These are phyloP conservation scores for Cystofilobasidium macerans DNA, from an alignment of 768 basidiomycete genomes.

Conservation along the genomic window DNA sequence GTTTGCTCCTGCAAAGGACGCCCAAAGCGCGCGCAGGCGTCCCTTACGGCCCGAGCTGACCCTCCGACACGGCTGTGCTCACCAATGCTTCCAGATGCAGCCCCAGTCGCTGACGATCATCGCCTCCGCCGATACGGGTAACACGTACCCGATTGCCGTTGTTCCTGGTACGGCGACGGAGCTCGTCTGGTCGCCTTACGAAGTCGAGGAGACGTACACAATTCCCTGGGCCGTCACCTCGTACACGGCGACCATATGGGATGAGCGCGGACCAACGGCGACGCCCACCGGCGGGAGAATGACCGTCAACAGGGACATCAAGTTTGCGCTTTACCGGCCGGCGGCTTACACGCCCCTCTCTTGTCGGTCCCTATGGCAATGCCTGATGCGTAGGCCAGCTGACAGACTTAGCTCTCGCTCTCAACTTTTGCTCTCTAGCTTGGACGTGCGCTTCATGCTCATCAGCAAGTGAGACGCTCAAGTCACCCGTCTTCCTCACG, in stretches of 20 bases:
- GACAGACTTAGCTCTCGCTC: background rate
- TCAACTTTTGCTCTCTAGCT: background rate
- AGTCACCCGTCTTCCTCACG: slow-evolving; percentile 4
- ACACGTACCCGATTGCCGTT: slow-evolving; percentile 66
- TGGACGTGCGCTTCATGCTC: slow-evolving; percentile 27
- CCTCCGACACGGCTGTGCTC: background rate
- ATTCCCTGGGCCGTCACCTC: slow-evolving; percentile 62
- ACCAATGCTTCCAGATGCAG: slow-evolving; percentile 40
- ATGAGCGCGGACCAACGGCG: slow-evolving; percentile 62
- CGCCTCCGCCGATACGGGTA: slow-evolving; percentile 68
- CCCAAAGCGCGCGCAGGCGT: background rate
- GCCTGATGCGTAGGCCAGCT: too few species aligned
- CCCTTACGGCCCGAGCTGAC: background rate
- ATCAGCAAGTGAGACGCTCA: background rate
- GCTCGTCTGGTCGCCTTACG: slow-evolving; percentile 64
- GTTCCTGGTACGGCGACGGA: slow-evolving; percentile 58
- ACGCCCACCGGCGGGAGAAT: slow-evolving; percentile 54
- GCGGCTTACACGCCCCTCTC: slow-evolving; percentile 54
- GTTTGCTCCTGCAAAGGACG: background rate
- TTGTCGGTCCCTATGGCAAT: background rate
- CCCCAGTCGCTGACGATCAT: slow-evolving; percentile 68
- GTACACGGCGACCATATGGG: slow-evolving; percentile 71
- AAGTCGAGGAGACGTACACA: slow-evolving; percentile 57
- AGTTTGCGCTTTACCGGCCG: slow-evolving; percentile 78
- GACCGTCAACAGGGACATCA: slow-evolving; percentile 54